These are phyloP conservation scores for Penicillium sp. DNA, from an alignment of 2,329 filamentous ascomycete genomes.

Conservation along the genomic window DNA sequence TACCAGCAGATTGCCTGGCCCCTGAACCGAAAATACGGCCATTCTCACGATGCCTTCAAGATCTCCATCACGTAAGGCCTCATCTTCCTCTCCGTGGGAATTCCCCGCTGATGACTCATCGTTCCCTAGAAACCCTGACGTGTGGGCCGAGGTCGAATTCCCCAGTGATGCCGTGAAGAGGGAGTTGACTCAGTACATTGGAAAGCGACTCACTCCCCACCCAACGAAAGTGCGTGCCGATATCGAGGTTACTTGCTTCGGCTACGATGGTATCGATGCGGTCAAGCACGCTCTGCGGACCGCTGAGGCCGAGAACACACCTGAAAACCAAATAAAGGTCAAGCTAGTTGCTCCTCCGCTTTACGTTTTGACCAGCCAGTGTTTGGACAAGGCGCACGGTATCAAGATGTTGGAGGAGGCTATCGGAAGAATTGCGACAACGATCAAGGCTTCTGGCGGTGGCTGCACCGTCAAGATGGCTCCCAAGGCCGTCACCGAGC, in stretches of 20 bases:
- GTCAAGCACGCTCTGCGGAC: conserved; percentile 91
- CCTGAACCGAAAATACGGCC: conserved; percentile 95
- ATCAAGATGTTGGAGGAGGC: conserved; percentile 86
- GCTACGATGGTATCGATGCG: conserved; percentile 97
- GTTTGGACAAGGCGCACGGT: conserved; percentile 87
- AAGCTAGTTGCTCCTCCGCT: conserved; percentile 97
- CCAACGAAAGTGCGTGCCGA: conserved; percentile 99
- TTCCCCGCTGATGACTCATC: conserved; percentile 16
- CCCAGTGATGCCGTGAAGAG: conserved; percentile 82
- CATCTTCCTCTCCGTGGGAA: neutral
- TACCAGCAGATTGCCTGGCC: conserved; percentile 98
- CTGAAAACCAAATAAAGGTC: conserved; percentile 94
- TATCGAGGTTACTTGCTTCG: conserved; percentile 93
- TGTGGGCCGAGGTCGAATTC: conserved; percentile 93
- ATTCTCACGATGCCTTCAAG: conserved; percentile 98
- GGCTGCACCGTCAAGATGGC: conserved; percentile 94
- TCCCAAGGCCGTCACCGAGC: conserved; percentile 98
- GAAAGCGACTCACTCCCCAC: conserved; percentile 94
- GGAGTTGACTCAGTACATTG: conserved; percentile 92
- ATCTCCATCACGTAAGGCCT: conserved; percentile 85
- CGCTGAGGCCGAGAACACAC: conserved; percentile 90
- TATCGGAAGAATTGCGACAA: conserved; percentile 82
- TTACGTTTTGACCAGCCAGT: conserved; percentile 94
- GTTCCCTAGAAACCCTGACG: conserved; percentile 78
- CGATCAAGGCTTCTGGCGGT: conserved; percentile 78